A percentile compares a stretch with the other conserved stretches of the same genome.
phyloP scores from a whole-genome alignment of 2,329 filamentous ascomycete species.

The Thelonectria discophora region DNA sequence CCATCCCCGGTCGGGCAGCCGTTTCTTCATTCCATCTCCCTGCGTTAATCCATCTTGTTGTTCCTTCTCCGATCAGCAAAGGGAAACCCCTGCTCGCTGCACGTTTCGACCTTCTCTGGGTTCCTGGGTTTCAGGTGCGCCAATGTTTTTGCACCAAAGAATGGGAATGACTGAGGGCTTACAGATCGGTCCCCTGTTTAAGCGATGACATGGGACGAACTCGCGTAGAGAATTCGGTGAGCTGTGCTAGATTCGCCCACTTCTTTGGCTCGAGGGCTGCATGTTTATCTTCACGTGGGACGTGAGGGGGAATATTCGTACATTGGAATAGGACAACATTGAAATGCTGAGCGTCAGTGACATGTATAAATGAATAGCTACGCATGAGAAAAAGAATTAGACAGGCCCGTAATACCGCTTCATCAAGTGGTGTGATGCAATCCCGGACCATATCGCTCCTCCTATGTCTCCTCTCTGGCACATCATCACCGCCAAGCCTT shows the following conservation, averaged over 20 bases:
- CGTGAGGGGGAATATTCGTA: background rate
- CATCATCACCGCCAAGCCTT: background rate
- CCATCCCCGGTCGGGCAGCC: background rate
- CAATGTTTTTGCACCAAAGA: constrained; percentile 13
- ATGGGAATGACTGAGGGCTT: constrained; percentile 22
- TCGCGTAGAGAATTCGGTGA: background rate
- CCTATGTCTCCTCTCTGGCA: background rate
- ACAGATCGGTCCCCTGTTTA: background rate
- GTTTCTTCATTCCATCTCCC: constrained; percentile 1
- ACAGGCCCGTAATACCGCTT: too few relatives aligned
- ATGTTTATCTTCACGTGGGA: background rate
- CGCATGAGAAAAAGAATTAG: too few relatives aligned
- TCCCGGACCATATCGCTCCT: background rate
- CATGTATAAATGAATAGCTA: too few relatives aligned
- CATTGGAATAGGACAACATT: too few relatives aligned
- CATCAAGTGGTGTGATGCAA: too few relatives aligned
- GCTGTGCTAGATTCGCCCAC: background rate
- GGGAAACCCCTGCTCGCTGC: background rate
- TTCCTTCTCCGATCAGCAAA: background rate
- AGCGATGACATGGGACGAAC: constrained; percentile 16
- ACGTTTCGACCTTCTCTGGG: background rate
- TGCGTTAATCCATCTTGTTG: background rate
- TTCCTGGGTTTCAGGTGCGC: constrained; percentile 37
- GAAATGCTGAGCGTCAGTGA: too few relatives aligned
- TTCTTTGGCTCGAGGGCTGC: background rate